These are phyloP conservation scores for Leishmania mexicana DNA, from an alignment of 208 protist genomes.

Conservation along the genomic window DNA sequence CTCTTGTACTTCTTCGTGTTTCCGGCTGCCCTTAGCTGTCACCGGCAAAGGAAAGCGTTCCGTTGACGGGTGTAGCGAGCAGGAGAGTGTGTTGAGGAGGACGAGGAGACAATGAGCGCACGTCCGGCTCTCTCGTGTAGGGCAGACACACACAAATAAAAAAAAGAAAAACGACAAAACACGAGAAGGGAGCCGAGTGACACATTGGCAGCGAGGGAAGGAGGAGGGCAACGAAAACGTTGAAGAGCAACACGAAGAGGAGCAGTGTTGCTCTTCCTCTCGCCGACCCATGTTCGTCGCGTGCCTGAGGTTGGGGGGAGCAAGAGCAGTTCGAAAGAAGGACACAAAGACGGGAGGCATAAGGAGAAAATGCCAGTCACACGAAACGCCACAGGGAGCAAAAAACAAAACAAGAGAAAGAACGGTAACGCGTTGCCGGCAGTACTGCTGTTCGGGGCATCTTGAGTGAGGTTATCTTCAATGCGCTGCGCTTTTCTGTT, in stretches of 20 bases:
- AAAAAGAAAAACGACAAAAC: not conserved
- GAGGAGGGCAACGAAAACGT: not conserved
- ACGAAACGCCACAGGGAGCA: constrained; percentile 14
- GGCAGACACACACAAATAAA: not conserved
- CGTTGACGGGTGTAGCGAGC: not conserved
- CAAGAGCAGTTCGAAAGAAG: not conserved
- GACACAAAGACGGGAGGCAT: not conserved
- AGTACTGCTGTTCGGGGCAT: not conserved
- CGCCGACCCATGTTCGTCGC: not conserved
- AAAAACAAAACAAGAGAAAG: constrained; percentile 13
- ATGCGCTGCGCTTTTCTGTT: not conserved
- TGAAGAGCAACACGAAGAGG: too few species aligned
- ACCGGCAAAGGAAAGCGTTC: not conserved
- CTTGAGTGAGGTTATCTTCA: not conserved
- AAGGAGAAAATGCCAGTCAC: not conserved
- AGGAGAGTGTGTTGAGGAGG: not conserved
- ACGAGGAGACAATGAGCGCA: not conserved
- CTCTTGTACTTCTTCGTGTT: not conserved
- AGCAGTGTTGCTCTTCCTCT: not conserved
- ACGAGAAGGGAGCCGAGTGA: not conserved
- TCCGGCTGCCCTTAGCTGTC: not conserved
- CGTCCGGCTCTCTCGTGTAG: not conserved
- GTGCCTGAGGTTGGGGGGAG: not conserved
- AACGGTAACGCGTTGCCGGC: constrained; percentile 9
- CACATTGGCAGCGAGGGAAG: not conserved